Evolutionary conservation across 768 basidiomycete species (phyloP).

Genomic region (Pleurotus djamor): DNA sequence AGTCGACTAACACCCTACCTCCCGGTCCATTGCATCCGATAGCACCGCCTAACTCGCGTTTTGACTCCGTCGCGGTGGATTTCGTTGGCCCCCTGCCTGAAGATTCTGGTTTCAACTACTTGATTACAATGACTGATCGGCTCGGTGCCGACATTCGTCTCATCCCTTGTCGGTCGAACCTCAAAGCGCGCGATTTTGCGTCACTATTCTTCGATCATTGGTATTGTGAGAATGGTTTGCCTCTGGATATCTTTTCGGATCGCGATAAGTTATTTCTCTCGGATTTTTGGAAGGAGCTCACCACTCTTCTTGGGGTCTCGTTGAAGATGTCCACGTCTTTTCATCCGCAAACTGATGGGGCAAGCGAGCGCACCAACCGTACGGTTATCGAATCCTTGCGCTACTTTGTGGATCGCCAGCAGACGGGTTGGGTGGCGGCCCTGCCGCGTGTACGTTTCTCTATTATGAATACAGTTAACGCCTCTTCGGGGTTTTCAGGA

Average conservation of each 20-base stretch:
- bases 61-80: slow-evolving; percentile 21
- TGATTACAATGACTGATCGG: slow-evolving; percentile 21
- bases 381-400: slow-evolving; percentile 26
- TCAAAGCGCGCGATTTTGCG: slow-evolving; percentile 16
- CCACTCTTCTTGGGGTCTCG: slow-evolving; percentile 27
- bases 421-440: slow-evolving; percentile 24
- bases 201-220: slow-evolving; percentile 19
- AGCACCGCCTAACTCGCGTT: slow-evolving; percentile 11
- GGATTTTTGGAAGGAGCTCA: slow-evolving; percentile 33
- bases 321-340: slow-evolving; percentile 19
- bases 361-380: slow-evolving; percentile 30
- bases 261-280: slow-evolving; percentile 27
- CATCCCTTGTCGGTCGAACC: slow-evolving; percentile 8
- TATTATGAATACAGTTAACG: slow-evolving; percentile 28
- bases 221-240: slow-evolving; percentile 29
- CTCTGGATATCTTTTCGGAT: slow-evolving; percentile 32
- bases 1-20: slow-evolving; percentile 12
- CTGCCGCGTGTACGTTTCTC: slow-evolving; percentile 25
- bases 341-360: slow-evolving; percentile 37
- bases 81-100: slow-evolving; percentile 27
- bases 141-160: slow-evolving; percentile 12
- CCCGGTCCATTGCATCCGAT: slow-evolving; percentile 26
- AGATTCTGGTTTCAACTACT: slow-evolving; percentile 19
- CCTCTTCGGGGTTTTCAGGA: slow-evolving; percentile 23
- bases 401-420: slow-evolving; percentile 24